Base-by-base conservation (phyloP, 306 rosid genomes). In the Crataegus laevigata region DNA sequence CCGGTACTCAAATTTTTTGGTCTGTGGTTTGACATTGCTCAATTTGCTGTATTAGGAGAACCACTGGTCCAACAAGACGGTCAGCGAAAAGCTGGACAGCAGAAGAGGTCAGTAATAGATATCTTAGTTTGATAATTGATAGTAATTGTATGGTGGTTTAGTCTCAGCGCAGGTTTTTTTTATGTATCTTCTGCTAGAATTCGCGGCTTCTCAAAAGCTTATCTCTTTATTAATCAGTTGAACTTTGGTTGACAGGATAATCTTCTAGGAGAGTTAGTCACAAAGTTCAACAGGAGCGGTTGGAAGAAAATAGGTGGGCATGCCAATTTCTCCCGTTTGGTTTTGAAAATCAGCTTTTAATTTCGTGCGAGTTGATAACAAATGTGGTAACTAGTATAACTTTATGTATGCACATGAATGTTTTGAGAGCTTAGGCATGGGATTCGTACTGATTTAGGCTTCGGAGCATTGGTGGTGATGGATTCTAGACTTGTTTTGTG, bases 291-390 rank as follows among this genome's bases (percentile, higher is more conserved):
- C n/a, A 84, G 75, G 59, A 84, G 77, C 82, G 81, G 74, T 43
- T 86, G 96, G 92, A 88, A 84, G 76, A 57, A 71, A 66, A 82
- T 88, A 84, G 90, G 92, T 84, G 43, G 68, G 67, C 71, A 58
- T 69, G 25, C 28, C 11, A 17, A 18, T 24, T 4, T 73, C 42
- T 38, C 42, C 26, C 5, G 38, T 40, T 19, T 59, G 15, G 8
- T 52, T 67, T 24, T 32, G 6, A 24, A 24, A 45, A 6, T 68
- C 1, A 40, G 69, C 64, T 59, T 59, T 38, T 10, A 6, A 1
- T 21, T 68, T 38, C 42, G 5, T 67, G 54, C 11, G 19, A 22
- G 32, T 40, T 15, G 28, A 54, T 21, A n/a, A 17, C 17, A 17
- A 68, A 72, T 55, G 36, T 24, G 8, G 25, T 50, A 15, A 69